phyloP scores from a whole-genome alignment of 2,329 filamentous ascomycete genomes.

The Sporothrix inflata region DNA sequence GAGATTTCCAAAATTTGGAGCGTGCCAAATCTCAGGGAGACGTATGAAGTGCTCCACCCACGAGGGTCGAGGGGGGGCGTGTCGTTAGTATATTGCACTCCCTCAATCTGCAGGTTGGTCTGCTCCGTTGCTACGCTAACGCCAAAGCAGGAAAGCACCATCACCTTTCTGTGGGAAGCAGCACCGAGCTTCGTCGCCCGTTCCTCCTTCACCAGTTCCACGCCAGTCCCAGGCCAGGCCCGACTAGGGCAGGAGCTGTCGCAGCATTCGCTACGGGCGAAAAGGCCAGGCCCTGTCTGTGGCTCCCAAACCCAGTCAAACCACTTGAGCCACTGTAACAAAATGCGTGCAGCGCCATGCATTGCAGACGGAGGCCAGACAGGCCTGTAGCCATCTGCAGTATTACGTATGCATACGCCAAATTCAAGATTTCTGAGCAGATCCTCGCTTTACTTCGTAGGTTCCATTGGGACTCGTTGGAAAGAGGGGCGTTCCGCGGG shows the following conservation, averaged over 20 bases:
- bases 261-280: neutral
- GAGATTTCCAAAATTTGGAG: neutral
- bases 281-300: neutral
- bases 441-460: conserved; percentile 18
- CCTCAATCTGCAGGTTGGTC: conserved; percentile 1
- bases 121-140: conserved; percentile 26
- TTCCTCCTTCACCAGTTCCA: conserved; percentile 16
- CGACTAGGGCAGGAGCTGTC: neutral
- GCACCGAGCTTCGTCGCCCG: neutral
- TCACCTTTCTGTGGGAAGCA: neutral
- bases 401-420: conserved; percentile 22
- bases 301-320: neutral
- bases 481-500: neutral
- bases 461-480: conserved; percentile 10
- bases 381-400: neutral
- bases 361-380: neutral
- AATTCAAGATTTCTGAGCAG: conserved; percentile 22
- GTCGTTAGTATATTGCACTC: neutral
- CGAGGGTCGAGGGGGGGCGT: neutral
- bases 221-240: neutral
- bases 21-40: neutral
- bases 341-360: neutral
- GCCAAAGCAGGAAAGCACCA: conserved; percentile 16
- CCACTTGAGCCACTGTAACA: neutral
- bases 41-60: conserved; percentile 1